Evolutionary conservation across 805 yeast genomes (phyloP).

Genomic region (Saccharomycopsis oosterbeekiorum): DNA sequence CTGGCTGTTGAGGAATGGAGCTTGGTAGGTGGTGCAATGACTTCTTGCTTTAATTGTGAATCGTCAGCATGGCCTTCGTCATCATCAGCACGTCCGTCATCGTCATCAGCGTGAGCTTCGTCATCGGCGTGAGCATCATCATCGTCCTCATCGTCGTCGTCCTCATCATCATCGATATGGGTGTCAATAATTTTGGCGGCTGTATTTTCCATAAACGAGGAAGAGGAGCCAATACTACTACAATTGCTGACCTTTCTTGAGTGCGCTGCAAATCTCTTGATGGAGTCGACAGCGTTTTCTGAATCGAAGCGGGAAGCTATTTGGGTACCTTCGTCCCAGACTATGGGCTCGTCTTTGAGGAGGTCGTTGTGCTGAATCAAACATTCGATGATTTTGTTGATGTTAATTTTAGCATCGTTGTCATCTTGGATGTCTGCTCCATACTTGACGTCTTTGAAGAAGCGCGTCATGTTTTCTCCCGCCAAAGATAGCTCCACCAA

Average conservation of each 20-base stretch:
- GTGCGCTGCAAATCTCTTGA: conserved; percentile 29
- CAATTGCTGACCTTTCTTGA: not conserved
- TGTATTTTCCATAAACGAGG: not conserved
- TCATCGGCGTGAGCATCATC: too few relatives aligned
- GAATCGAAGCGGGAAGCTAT: conserved; percentile 28
- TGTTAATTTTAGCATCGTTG: conserved; percentile 24
- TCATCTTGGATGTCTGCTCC: not conserved
- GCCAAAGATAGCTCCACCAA: conserved; percentile 8
- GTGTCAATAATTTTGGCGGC: not conserved
- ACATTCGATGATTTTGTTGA: conserved; percentile 38
- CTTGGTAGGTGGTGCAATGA: too few relatives aligned
- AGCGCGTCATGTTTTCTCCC: conserved; percentile 6
- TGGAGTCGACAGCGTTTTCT: conserved; percentile 12
- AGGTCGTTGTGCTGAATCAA: conserved; percentile 33
- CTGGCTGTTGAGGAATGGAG: too few relatives aligned
- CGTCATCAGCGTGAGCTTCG: too few relatives aligned
- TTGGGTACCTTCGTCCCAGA: conserved; percentile 36
- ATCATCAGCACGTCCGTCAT: too few relatives aligned
- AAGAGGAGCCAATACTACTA: not conserved
- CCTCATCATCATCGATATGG: not conserved
- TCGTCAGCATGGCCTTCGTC: too few relatives aligned
- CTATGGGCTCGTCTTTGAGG: conserved; percentile 31
- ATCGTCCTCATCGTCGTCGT: too few relatives aligned
- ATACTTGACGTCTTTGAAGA: conserved; percentile 2
- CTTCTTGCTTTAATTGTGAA: too few relatives aligned